Evolutionary conservation across 2,329 filamentous ascomycete species (phyloP).

Genomic region (Neopestalotiopsis clavispora): DNA sequence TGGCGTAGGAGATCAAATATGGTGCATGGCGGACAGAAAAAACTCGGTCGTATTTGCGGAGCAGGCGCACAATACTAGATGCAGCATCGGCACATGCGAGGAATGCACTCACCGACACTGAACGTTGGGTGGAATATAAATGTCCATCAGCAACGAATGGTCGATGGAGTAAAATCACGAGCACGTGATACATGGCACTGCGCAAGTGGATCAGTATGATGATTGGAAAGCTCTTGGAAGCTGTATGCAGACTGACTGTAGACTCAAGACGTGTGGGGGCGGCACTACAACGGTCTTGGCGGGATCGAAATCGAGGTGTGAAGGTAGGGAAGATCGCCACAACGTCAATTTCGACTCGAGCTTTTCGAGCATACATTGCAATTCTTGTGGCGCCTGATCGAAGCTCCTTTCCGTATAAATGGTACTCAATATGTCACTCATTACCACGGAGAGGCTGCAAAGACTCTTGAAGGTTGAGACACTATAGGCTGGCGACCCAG

Average conservation of each 20-base stretch:
- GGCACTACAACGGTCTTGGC: not conserved
- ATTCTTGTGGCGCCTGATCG: slow-evolving; percentile 37
- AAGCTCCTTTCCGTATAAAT: slow-evolving; percentile 50
- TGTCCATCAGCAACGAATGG: slow-evolving; percentile 57
- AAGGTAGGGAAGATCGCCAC: not conserved
- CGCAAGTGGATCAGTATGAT: not conserved
- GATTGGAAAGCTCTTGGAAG: not conserved
- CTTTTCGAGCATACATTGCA: slow-evolving; percentile 37
- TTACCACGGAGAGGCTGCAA: slow-evolving; percentile 50
- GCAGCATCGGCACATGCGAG: slow-evolving; percentile 52
- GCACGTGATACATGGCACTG: slow-evolving; percentile 44
- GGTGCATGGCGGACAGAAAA: slow-evolving; percentile 53
- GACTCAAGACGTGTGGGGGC: not conserved
- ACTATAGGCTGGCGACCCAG: slow-evolving; percentile 44
- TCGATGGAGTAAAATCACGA: slow-evolving; percentile 57
- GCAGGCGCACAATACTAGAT: slow-evolving; percentile 45
- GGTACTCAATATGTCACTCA: slow-evolving; percentile 50
- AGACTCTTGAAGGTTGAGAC: slow-evolving; percentile 47
- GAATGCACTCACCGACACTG: slow-evolving; percentile 48
- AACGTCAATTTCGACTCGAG: not conserved
- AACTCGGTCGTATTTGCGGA: slow-evolving; percentile 48
- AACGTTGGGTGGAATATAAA: slow-evolving; percentile 45
- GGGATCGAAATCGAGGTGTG: not conserved
- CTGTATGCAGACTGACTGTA: not conserved
- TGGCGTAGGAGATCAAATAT: slow-evolving; percentile 60